These are phyloP conservation scores for Kingdonia uniflora DNA, from an alignment of 164 flowering plant genomes.

Conservation along the genomic window DNA sequence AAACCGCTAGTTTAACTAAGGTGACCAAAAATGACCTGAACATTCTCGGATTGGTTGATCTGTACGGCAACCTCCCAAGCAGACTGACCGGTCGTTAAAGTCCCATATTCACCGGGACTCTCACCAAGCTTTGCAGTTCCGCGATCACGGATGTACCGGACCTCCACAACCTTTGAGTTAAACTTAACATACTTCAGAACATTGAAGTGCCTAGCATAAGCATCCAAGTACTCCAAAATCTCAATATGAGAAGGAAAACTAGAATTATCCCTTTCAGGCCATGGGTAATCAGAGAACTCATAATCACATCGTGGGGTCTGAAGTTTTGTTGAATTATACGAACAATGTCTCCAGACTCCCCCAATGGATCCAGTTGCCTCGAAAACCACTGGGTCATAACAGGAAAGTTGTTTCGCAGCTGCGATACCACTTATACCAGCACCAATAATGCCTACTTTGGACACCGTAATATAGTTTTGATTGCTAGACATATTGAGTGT, in stretches of 20 bases:
- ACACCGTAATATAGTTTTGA: constrained; percentile 4
- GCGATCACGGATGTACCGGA: constrained; percentile 39
- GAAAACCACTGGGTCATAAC: constrained; percentile 60
- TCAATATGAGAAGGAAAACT: constrained; percentile 60
- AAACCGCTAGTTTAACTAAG: no score
- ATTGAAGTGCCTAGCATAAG: constrained; percentile 67
- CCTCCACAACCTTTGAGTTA: constrained; percentile 73
- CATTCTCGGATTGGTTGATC: constrained; percentile 25
- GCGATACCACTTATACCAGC: constrained; percentile 92
- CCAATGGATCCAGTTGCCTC: constrained; percentile 77
- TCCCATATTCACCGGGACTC: constrained; percentile 20
- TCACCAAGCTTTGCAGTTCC: constrained; percentile 7
- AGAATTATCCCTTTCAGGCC: constrained; percentile 62
- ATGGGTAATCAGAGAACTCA: constrained; percentile 86
- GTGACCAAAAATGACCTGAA: constrained; percentile 38
- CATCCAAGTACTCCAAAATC: constrained; percentile 60
- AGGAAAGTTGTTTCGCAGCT: constrained; percentile 67
- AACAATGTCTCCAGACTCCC: constrained; percentile 86
- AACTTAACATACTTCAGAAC: constrained; percentile 46
- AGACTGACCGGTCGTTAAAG: constrained; percentile 43
- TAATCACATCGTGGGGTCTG: constrained; percentile 77
- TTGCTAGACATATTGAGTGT: constrained; percentile 12
- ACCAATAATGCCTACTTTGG: constrained; percentile 72
- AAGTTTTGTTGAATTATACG: constrained; percentile 62
- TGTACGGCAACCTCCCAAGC: constrained; percentile 80